A percentile compares a stretch with the other conserved stretches of the same genome.
These are phyloP conservation scores for Larix kaempferi DNA, from an alignment of 75 land plant genomes.

Conservation along the genomic window DNA sequence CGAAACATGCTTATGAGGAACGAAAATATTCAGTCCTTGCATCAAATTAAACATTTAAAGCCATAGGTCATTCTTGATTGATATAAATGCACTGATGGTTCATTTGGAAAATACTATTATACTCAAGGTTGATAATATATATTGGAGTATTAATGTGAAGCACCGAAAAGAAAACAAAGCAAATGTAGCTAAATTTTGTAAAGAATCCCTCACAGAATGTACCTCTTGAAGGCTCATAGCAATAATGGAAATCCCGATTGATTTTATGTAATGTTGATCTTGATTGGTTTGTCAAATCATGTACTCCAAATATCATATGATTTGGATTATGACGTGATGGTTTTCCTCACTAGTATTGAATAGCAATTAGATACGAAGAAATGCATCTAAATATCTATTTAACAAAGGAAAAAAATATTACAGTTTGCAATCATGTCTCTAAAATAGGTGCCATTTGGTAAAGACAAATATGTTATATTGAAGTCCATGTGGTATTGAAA, in stretches of 20 bases:
- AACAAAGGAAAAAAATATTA: too few species aligned
- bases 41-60: slow-evolving; percentile 34
- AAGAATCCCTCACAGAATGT: slow-evolving; percentile 23
- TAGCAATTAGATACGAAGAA: too few species aligned
- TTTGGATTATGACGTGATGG: too few species aligned
- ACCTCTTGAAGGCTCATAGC: background rate
- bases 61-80: slow-evolving; percentile 9
- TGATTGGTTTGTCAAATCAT: too few species aligned
- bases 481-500: too few species aligned
- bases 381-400: too few species aligned
- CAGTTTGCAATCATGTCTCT: too few species aligned
- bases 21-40: slow-evolving; percentile 67
- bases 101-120: background rate
- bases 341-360: too few species aligned
- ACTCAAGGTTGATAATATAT: background rate
- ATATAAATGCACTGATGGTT: background rate
- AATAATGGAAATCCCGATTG: background rate
- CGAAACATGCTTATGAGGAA: slow-evolving; percentile 49
- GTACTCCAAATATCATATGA: too few species aligned
- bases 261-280: too few species aligned
- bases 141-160: slow-evolving; percentile 17
- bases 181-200: slow-evolving; percentile 43
- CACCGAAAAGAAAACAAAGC: slow-evolving; percentile 35
- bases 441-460: too few species aligned
- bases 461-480: too few species aligned